Base-by-base conservation (phyloP, 1,284 basidiomycete species). In the Gymnopus androsaceus region DNA sequence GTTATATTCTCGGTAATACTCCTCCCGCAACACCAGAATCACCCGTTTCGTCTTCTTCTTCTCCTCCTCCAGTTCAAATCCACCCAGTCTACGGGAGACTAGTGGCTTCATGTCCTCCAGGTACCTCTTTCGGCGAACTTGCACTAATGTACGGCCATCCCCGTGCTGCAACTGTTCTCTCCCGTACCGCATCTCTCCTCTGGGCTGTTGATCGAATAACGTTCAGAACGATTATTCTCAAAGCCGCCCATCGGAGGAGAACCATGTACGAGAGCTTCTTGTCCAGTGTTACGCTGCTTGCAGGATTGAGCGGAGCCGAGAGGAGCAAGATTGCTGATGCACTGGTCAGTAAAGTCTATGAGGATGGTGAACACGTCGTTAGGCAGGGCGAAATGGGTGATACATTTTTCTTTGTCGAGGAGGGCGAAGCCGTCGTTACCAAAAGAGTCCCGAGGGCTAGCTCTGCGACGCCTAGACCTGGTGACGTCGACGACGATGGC, bases 101-200 rank as follows among this genome's bases (percentile, higher is more conserved):
- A 69, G 95, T 97, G 4, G 83, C 88, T 46, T 88, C 91, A 58
- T 96, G 92, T 78, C 83, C 82, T 46, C 87, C 93, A 1, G 95
- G 95, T 0, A 87, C 83, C 60, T 94, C 91, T 48, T 98, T 99
- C 65, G 96, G 97, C 50, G 97, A 99, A 74, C 81, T 99, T 48
- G 97, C 97, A 30, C 76, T 99, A 62, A 96, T 99, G 92, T 97
- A 99, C 74, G 94, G 94, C 45, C 94, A 97, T 65, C 94, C 94
- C 30, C 90, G 96, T 47, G 94, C 95, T 4, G 96, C 97, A 4
- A 94, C 94, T 2, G 94, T 99, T 47, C 75, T 98, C 28, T 88
- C 95, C 3, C 86, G 90, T 37, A 87, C 92, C 54, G 75, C 83
- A 0, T 95, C 91, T 51, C 94, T 90, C 6, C 79, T 98, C 31